Evolutionary conservation across 495 filamentous ascomycete genomes (phyloP), one percentile per base, ranked within the genome.

Genomic region (Aspergillus asperescens): DNA sequence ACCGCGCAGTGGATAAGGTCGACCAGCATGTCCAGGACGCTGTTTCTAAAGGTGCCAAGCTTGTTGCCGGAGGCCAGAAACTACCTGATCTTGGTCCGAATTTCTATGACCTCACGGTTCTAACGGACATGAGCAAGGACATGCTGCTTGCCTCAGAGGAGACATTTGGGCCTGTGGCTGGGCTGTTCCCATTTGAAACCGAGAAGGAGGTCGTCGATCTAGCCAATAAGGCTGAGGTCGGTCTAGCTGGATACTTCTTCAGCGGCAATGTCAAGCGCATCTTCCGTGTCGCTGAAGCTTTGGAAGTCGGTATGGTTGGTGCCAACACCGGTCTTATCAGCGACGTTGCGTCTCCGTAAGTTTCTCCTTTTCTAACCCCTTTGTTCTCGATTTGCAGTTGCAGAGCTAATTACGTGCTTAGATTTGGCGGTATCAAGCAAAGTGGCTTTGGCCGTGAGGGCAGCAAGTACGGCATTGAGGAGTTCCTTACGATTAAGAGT

Each of bases 361-460:
- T 73, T 32, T 19, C 10, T 18, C 10, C 38, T 16, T 52, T 25
- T 15, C 0, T 3, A 10, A 31, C 37, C 16, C 20, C 7, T 12
- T 19, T 15, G 18, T 22, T 22, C 5, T n/a, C n/a, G 6, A 19
- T 1, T 5, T 16, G 7, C 5, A 29, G 6, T n/a, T 9, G 13
- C 40, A 50, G 22, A 38, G 22, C 24, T 60, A 75, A 62, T 13
- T 22, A 2, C 28, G 4, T 37, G 9, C 24, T 15, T 61, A 67
- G 81, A 25, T 98, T 96, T 64, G 93, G 92, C 16, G 93, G 92
- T 51, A 88, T 98, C 15, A 98, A 98, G 70, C 77, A 88, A 69
- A 90, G 85, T 63, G 92, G 92, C 4, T 96, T 96, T 58, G 92
- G 93, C 16, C 70, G 91, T 28, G 92, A 98, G 71, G 93, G 93